Evolutionary conservation across 176 grass and related monocot genomes (phyloP).

Genomic region (Miscanthus lutarioriparius): DNA sequence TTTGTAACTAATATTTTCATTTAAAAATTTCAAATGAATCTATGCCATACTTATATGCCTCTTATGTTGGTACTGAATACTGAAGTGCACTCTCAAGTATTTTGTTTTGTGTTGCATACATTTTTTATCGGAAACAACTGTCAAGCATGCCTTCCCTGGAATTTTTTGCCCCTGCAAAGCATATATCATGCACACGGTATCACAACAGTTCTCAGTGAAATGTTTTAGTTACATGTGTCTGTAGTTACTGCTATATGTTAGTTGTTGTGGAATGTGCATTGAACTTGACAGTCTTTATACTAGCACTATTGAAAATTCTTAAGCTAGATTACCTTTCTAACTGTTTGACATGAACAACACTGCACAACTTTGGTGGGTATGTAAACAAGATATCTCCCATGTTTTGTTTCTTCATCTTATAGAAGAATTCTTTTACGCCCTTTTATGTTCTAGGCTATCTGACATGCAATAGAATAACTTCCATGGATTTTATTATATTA

Average conservation of each 20-base stretch:
- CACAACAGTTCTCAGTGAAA: slow-evolving; percentile 11
- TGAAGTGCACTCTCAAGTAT: neutral
- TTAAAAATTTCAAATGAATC: slow-evolving; percentile 14
- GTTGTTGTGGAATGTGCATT: slow-evolving; percentile 4
- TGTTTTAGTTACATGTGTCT: neutral
- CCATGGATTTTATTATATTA: neutral
- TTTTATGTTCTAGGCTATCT: slow-evolving; percentile 26
- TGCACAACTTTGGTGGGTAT: neutral
- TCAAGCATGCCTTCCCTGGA: slow-evolving; percentile 9
- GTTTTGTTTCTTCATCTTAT: slow-evolving; percentile 8
- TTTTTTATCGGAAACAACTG: neutral
- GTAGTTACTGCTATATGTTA: neutral
- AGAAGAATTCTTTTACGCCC: neutral
- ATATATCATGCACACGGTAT: neutral
- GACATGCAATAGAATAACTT: slow-evolving; percentile 5
- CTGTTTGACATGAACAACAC: slow-evolving; percentile 9
- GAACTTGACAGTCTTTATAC: slow-evolving; percentile 11
- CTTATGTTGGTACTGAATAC: neutral
- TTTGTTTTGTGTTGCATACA: neutral
- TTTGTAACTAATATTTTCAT: slow-evolving; percentile 11
- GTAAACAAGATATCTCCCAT: neutral
- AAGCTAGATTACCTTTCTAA: neutral
- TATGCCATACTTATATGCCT: slow-evolving; percentile 5
- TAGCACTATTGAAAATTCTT: neutral
- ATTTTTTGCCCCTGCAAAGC: neutral